Conservation (phyloP, 805 yeast genomes). For the Barnettozyma sp. region DNA sequence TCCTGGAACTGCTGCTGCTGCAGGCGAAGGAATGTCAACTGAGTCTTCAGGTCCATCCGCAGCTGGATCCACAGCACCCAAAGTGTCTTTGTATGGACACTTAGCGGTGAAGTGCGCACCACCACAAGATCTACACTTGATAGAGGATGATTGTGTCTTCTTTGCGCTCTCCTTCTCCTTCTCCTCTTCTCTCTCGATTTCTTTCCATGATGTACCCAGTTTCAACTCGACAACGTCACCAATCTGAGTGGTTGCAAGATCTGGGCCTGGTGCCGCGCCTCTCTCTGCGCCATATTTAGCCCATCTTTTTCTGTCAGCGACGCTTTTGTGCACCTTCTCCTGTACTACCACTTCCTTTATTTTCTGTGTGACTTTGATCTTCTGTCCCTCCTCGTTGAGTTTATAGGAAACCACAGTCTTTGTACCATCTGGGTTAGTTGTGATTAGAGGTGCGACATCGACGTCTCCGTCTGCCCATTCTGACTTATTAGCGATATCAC, state of each 20-base stretch:
- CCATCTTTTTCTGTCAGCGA: constrained; percentile 90
- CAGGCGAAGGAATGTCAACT: constrained; percentile 42
- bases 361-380: constrained; percentile 80
- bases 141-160: constrained; percentile 40
- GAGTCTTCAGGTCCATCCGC: constrained; percentile 28
- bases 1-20: constrained; percentile 34
- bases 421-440: constrained; percentile 79
- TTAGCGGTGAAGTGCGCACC: constrained; percentile 90
- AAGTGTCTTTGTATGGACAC: constrained; percentile 92
- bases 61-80: constrained; percentile 46
- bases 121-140: constrained; percentile 84
- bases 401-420: constrained; percentile 78
- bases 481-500: constrained; percentile 11
- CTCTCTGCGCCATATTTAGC: constrained; percentile 78
- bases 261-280: constrained; percentile 75
- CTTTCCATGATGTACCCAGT: constrained; percentile 72
- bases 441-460: constrained; percentile 68
- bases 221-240: constrained; percentile 79
- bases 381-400: constrained; percentile 70
- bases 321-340: constrained; percentile 76
- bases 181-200: constrained; percentile 57
- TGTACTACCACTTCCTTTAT: constrained; percentile 69
- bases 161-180: constrained; percentile 40
- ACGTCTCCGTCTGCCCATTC: constrained; percentile 41
- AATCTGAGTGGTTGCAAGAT: constrained; percentile 76